Percentiles rank a stretch among this genome's conserved stretches.
Conservation (phyloP, 768 basidiomycete genomes). For the Pilatotrama ljubarskyi region DNA sequence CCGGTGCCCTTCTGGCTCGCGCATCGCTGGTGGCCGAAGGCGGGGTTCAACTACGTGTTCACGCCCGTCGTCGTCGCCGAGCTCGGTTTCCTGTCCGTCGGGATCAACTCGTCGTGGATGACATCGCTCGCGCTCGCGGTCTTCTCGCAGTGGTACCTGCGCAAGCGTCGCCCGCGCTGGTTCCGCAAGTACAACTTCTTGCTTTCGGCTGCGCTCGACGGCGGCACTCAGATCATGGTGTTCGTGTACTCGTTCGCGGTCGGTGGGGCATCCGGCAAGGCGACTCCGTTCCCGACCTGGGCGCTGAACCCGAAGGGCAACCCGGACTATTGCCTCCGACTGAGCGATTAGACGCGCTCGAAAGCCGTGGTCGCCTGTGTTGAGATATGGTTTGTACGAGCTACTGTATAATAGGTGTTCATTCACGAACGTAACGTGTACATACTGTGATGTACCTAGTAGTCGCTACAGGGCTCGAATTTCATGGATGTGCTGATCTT, state of each 20-base stretch:
- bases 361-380: no score
- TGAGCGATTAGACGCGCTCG: neutral
- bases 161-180: conserved; percentile 44
- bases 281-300: conserved; percentile 25
- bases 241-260: conserved; percentile 33
- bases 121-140: conserved; percentile 43
- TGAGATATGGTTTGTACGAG: no score
- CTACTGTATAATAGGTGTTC: no score
- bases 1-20: conserved; percentile 55
- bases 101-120: conserved; percentile 55
- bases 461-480: no score
- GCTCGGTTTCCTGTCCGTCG: conserved; percentile 50
- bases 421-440: no score
- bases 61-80: conserved; percentile 50
- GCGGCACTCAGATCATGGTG: conserved; percentile 47
- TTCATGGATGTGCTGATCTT: no score
- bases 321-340: conserved; percentile 27
- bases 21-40: conserved; percentile 46
- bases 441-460: no score
- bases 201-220: conserved; percentile 52
- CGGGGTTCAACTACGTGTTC: conserved; percentile 45
- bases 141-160: conserved; percentile 46
- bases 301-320: conserved; percentile 29
- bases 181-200: conserved; percentile 56
- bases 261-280: conserved; percentile 24